These are phyloP conservation scores for Cladophialophora bantiana DNA, from an alignment of 2,329 filamentous ascomycete genomes.

Conservation along the genomic window DNA sequence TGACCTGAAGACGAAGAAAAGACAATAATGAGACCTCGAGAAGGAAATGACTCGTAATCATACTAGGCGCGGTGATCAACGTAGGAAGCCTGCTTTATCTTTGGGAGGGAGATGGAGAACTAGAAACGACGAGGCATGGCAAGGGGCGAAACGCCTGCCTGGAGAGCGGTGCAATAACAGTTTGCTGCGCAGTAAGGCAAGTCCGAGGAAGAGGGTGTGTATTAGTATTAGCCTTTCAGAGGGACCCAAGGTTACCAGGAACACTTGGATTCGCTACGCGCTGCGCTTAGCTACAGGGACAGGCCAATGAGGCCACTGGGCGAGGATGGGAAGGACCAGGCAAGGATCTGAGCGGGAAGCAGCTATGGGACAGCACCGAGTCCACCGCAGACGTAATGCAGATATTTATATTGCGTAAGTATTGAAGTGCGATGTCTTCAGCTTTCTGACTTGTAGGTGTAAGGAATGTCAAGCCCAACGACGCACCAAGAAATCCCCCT, in stretches of 20 bases:
- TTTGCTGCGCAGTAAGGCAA: conserved; percentile 5
- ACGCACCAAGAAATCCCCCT: too few relatives aligned
- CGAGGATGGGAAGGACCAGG: not conserved
- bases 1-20: conserved; percentile 16
- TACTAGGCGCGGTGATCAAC: conserved; percentile 4
- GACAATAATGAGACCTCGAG: conserved; percentile 18
- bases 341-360: not conserved
- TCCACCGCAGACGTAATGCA: too few relatives aligned
- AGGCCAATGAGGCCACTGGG: not conserved
- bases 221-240: not conserved
- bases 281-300: not conserved
- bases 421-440: too few relatives aligned
- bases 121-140: not conserved
- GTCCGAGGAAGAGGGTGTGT: not conserved
- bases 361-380: too few relatives aligned
- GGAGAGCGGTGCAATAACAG: conserved; percentile 1
- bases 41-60: conserved; percentile 15
- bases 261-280: not conserved
- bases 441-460: too few relatives aligned
- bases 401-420: too few relatives aligned
- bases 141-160: conserved; percentile 1
- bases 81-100: not conserved
- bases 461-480: too few relatives aligned
- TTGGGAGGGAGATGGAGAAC: conserved; percentile 1
- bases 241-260: not conserved